Evolutionary conservation across 1,139 yeast species (phyloP).

Genomic region (Starmera stellimalicola): DNA sequence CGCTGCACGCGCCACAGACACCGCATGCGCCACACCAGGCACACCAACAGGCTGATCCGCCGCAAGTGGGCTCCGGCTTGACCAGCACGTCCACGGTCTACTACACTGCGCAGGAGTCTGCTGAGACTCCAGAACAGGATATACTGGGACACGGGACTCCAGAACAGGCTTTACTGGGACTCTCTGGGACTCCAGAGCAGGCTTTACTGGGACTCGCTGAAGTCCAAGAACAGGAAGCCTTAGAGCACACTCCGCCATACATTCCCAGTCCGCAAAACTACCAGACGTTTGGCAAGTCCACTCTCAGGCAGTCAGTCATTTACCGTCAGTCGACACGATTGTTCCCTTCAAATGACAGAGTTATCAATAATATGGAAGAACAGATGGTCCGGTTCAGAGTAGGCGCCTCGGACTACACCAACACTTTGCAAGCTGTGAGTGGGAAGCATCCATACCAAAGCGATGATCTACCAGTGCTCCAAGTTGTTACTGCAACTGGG

Average conservation of each 20-base stretch:
- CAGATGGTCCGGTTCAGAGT: conserved; percentile 45
- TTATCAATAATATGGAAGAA: conserved; percentile 40
- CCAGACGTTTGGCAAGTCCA: conserved; percentile 8
- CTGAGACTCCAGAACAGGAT: too few relatives aligned
- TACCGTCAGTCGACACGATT: conserved; percentile 21
- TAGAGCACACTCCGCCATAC: conserved; percentile 9
- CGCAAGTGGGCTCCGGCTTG: too few relatives aligned
- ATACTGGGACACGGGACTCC: too few relatives aligned
- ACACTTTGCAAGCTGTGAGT: conserved; percentile 24
- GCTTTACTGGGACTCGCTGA: too few relatives aligned
- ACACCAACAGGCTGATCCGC: too few relatives aligned
- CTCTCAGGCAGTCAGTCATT: conserved; percentile 21
- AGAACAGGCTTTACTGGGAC: too few relatives aligned
- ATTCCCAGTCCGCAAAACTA: conserved; percentile 4
- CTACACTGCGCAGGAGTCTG: too few relatives aligned
- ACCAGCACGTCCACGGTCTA: too few relatives aligned
- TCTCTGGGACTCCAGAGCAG: too few relatives aligned
- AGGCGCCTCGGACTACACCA: conserved; percentile 32
- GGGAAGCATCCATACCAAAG: conserved; percentile 35
- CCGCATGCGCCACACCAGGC: too few relatives aligned
- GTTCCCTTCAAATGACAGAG: conserved; percentile 22
- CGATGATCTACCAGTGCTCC: conserved; percentile 8
- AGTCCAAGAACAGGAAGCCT: conserved; percentile 2
- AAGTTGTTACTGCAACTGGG: conserved; percentile 1
- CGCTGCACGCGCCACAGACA: too few relatives aligned